Conservation (phyloP, 805 yeast genomes). For the Saccharomyces eubayanus region DNA sequence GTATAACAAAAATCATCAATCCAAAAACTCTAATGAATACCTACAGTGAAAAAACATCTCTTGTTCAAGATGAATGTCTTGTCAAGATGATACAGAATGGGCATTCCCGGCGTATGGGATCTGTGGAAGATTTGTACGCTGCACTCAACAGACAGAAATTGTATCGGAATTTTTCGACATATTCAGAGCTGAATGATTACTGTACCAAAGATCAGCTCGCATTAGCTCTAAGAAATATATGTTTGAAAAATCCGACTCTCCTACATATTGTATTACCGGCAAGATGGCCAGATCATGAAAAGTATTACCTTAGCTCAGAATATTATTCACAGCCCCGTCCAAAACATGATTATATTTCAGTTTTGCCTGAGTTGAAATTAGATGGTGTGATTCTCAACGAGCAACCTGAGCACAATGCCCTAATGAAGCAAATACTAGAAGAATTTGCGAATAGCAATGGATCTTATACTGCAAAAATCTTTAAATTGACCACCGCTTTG, state of each 20-base stretch:
- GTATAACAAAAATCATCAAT: not conserved
- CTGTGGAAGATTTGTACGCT: not conserved
- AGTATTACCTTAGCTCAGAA: not conserved
- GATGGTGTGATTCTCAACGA: not conserved
- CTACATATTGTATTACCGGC: not conserved
- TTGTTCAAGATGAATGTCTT: not conserved
- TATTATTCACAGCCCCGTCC: not conserved
- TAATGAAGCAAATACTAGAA: not conserved
- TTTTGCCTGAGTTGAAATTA: not conserved
- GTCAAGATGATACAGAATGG: not conserved
- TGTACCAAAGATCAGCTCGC: not conserved
- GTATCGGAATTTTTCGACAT: not conserved
- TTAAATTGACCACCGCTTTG: not conserved
- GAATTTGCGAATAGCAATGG: not conserved
- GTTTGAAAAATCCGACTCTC: not conserved
- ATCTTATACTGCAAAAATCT: not conserved
- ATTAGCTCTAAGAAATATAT: not conserved
- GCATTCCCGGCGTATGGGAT: not conserved
- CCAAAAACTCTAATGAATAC: not conserved
- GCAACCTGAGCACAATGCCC: not conserved
- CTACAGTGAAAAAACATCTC: not conserved
- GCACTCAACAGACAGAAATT: not conserved
- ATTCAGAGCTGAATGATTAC: not conserved
- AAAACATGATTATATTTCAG: not conserved
- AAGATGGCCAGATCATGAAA: not conserved